Evolutionary conservation across 1,139 yeast genomes (phyloP).

Genomic region (Saccharomyces hybrid): DNA sequence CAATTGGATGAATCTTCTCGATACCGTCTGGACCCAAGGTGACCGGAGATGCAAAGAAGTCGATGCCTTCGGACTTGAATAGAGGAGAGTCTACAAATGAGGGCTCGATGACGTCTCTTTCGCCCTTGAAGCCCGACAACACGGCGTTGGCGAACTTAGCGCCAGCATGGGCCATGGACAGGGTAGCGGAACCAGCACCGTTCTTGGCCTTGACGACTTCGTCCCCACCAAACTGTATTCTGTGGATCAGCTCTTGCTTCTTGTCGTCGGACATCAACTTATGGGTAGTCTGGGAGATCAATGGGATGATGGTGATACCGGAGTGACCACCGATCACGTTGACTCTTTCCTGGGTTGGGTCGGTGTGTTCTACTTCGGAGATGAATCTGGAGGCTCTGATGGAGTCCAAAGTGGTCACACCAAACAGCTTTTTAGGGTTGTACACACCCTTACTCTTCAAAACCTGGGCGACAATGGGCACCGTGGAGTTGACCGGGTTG

Average conservation of each 20-base stretch:
- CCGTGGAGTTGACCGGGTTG: constrained; percentile 97
- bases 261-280: constrained; percentile 43
- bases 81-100: constrained; percentile 74
- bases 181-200: constrained; percentile 98
- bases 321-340: constrained; percentile 97
- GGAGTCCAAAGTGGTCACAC: constrained; percentile 94
- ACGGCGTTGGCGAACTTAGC: constrained; percentile 88
- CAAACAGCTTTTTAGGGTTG: constrained; percentile 87
- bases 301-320: constrained; percentile 95
- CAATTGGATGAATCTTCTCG: constrained; percentile 61
- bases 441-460: constrained; percentile 78
- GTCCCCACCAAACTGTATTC: constrained; percentile 91
- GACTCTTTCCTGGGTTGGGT: constrained; percentile 66
- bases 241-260: constrained; percentile 67
- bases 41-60: constrained; percentile 89
- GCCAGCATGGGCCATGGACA: constrained; percentile 98
- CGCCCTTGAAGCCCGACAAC: constrained; percentile 67
- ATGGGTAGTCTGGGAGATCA: constrained; percentile 65
- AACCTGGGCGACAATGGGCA: constrained; percentile 95
- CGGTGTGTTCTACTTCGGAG: constrained; percentile 42
- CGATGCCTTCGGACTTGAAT: constrained; percentile 77
- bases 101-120: constrained; percentile 65
- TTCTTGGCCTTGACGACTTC: constrained; percentile 53
- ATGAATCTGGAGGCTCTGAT: constrained; percentile 91
- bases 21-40: constrained; percentile 86